Conservation (phyloP, 179 eudicot genomes). For the Beta lomatogona region DNA sequence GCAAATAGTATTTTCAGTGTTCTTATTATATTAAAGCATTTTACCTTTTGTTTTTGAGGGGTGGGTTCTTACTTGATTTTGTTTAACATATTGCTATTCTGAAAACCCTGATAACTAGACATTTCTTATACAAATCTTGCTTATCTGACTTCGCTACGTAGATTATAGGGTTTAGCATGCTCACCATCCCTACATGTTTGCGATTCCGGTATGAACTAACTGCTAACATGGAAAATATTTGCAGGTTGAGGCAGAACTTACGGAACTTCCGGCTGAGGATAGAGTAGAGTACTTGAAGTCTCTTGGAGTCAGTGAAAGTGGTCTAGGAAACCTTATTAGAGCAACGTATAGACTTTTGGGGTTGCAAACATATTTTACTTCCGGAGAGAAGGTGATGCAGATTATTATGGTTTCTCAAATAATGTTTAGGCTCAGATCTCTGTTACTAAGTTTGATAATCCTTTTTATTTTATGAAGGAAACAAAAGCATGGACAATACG, state of each 20-base stretch:
- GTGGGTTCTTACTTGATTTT: background rate
- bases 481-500: conserved; percentile 98
- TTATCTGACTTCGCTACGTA: background rate
- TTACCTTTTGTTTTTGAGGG: too few species aligned
- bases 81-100: background rate
- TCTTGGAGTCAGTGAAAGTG: conserved; percentile 93
- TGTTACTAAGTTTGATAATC: conserved; percentile 9
- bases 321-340: conserved; percentile 94
- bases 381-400: conserved; percentile 87
- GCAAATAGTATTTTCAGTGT: too few species aligned
- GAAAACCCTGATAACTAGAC: background rate
- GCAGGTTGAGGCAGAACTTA: conserved; percentile 98
- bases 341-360: conserved; percentile 88
- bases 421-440: background rate
- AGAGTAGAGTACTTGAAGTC: conserved; percentile 81
- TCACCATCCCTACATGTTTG: background rate
- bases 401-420: conserved; percentile 14
- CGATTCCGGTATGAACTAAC: conserved; percentile 7
- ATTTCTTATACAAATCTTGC: background rate
- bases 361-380: conserved; percentile 88
- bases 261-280: conserved; percentile 90
- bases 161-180: background rate
- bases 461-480: conserved; percentile 53
- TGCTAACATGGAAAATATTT: conserved; percentile 18
- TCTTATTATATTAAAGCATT: too few species aligned